Evolutionary conservation across 2,329 filamentous ascomycete genomes (phyloP).

Genomic region (Sporothrix protearum): DNA sequence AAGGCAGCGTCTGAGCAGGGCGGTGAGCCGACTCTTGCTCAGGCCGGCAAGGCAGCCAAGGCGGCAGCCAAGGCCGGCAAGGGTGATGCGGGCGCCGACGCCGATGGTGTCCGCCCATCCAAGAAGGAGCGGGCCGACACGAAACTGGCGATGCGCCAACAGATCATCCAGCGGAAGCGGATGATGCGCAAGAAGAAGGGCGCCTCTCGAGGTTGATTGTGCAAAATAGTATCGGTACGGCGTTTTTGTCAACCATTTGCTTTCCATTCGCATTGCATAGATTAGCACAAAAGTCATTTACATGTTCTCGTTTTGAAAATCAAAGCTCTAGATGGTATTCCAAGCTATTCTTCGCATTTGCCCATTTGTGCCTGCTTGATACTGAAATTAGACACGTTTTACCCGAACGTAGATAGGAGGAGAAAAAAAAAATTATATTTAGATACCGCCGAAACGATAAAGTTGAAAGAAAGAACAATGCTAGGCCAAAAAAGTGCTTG

Average conservation of each 20-base stretch:
- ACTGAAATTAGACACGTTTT: too few species aligned
- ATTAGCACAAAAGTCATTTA: conserved; percentile 13
- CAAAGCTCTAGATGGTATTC: background rate
- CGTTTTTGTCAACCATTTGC: background rate
- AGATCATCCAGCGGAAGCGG: conserved; percentile 82
- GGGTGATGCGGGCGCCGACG: conserved; percentile 22
- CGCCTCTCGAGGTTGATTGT: background rate
- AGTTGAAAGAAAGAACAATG: background rate
- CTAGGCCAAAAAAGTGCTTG: background rate
- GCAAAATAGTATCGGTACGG: background rate
- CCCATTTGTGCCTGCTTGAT: background rate
- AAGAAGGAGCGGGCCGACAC: conserved; percentile 33
- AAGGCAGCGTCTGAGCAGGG: background rate
- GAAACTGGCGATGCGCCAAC: conserved; percentile 54
- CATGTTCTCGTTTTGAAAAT: background rate
- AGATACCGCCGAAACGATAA: background rate
- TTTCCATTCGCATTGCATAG: background rate
- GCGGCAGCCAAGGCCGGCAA: conserved; percentile 24
- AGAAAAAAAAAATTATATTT: background rate
- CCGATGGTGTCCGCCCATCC: conserved; percentile 20
- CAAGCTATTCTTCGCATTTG: background rate
- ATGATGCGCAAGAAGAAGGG: conserved; percentile 68
- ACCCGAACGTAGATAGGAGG: too few species aligned
- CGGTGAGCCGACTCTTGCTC: conserved; percentile 4
- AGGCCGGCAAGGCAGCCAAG: conserved; percentile 15